phyloP scores from a whole-genome alignment of 805 yeast species.

The Metschnikowia aberdeeniae region DNA sequence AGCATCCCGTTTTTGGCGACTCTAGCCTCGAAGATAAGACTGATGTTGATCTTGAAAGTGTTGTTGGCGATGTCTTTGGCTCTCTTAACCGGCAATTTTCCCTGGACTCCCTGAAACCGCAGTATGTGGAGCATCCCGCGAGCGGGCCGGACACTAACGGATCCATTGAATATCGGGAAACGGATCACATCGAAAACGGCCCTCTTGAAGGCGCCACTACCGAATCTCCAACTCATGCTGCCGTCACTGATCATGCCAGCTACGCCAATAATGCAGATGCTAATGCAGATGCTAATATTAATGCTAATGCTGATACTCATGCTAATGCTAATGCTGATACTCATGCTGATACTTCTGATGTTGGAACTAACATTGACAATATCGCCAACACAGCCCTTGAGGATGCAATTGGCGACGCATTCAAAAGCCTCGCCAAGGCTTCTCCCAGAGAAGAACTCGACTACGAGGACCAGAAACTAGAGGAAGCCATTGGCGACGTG shows the following conservation, averaged over 20 bases:
- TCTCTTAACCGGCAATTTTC: not conserved
- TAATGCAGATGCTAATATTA: too few species aligned
- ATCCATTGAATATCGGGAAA: too few species aligned
- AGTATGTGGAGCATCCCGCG: too few species aligned
- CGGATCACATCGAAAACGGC: too few species aligned
- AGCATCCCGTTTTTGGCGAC: not conserved
- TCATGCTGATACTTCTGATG: too few species aligned
- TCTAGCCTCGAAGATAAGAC: not conserved
- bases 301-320: too few species aligned
- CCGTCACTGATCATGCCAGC: too few species aligned
- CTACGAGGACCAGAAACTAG: slow-evolving; percentile 7
- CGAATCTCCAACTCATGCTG: too few species aligned
- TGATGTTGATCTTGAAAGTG: slow-evolving; percentile 3
- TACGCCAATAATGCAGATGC: too few species aligned
- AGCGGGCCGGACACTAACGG: too few species aligned
- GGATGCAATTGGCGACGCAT: slow-evolving; percentile 31
- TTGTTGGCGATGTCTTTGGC: slow-evolving; percentile 6
- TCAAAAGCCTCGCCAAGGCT: slow-evolving; percentile 11
- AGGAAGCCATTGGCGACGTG: slow-evolving; percentile 11
- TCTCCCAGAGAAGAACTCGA: not conserved
- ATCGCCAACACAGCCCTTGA: slow-evolving; percentile 7
- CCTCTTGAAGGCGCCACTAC: too few species aligned
- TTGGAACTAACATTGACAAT: not conserved
- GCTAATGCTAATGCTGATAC: too few species aligned
- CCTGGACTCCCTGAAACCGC: not conserved